These are phyloP conservation scores for Penicillium sp. DNA, from an alignment of 2,329 filamentous ascomycete species.

Conservation along the genomic window DNA sequence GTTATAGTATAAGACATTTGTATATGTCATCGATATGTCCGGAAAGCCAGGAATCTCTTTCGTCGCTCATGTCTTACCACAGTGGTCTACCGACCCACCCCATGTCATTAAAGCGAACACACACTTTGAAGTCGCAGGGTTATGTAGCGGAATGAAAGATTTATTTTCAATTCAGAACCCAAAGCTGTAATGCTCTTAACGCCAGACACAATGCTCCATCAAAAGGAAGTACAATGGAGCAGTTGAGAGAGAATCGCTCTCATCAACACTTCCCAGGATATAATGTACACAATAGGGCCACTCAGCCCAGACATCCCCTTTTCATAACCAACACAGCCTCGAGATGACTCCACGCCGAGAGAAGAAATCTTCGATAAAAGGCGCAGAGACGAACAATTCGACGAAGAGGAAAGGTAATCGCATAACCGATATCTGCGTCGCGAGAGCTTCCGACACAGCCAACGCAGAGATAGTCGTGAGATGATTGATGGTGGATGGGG, in stretches of 20 bases:
- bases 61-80: background rate
- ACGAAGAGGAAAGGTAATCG: too few relatives aligned
- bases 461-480: background rate
- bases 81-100: background rate
- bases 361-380: background rate
- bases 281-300: constrained; percentile 34
- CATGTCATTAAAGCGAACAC: background rate
- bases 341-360: background rate
- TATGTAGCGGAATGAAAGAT: constrained; percentile 22
- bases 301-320: constrained; percentile 12
- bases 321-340: background rate
- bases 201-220: constrained; percentile 37
- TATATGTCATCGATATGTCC: background rate
- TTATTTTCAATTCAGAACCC: constrained; percentile 33
- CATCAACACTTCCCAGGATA: constrained; percentile 25
- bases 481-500: background rate
- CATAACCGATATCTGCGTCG: too few relatives aligned
- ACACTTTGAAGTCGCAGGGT: background rate
- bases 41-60: background rate
- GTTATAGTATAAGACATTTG: background rate
- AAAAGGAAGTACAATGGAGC: constrained; percentile 25
- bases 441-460: too few relatives aligned
- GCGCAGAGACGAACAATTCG: background rate
- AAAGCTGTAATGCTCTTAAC: constrained; percentile 32
- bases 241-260: constrained; percentile 16